Evolutionary conservation across 768 basidiomycete genomes (phyloP), one percentile per base, ranked within the genome.

Genomic region (Auricularia auricula-judae): DNA sequence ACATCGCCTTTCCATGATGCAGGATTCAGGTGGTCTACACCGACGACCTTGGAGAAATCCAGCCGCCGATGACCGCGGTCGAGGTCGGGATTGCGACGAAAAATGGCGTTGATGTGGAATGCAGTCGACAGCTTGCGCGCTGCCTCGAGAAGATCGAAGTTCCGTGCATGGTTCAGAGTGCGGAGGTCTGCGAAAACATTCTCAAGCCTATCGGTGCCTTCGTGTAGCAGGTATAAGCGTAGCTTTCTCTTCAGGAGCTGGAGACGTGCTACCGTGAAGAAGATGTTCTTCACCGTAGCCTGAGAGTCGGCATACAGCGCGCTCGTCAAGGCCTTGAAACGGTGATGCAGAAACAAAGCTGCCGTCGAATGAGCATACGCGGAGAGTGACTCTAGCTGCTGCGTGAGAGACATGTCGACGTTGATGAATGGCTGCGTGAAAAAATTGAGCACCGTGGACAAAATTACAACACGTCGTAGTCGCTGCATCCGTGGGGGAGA

Each of bases 21-120:
- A 2, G 77, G 77, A 29, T 73, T 73, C 47, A 78, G 70, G 54
- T 79, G 77, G 66, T 79, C 77, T 4, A 51, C 21, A 16, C 47
- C 47, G 16, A 18, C 21, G 10, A 16, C 14, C 4, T 8, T 18
- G 4, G 47, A 18, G 16, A 51, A 18, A 16, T 39, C 69, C 65
- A 43, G 68, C 70, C 69, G 64, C 67, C 62, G 72, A 72, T 43
- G 70, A 74, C 62, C 69, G 75, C 65, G 51, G 68, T 12, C 62
- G 66, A n/a, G 70, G 75, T 59, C 62, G 69, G 8, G 72, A 79
- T 18, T 43, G 21, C 47, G 47, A 7, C 21, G 7, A 18, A 51
- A 51, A 16, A 51, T 51, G 4, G 47, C 7, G 21, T 51, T 7
- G 47, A 51, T 51, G 16, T 18, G 47, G 18, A 51, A 51, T 18